Evolutionary conservation across 164 flowering plant species (phyloP).

Genomic region (Macadamia tetraphylla): DNA sequence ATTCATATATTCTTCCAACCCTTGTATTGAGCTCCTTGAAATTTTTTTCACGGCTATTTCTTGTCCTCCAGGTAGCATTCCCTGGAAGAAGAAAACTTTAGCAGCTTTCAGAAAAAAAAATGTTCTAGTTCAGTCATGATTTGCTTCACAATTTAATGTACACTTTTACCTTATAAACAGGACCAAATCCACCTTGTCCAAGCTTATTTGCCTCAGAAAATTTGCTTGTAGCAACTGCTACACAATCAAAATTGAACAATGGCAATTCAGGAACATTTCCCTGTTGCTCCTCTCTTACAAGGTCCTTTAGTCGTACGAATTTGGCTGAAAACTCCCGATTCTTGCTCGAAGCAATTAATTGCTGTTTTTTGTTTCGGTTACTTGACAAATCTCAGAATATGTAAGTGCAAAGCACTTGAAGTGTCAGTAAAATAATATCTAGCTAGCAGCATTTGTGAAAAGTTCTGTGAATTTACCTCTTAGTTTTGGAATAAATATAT

Average conservation of each 20-base stretch:
- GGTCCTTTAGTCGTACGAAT: too few species aligned
- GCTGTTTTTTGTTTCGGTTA: conserved; percentile 12
- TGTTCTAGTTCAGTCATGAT: not conserved
- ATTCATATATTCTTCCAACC: not conserved
- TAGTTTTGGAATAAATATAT: conserved; percentile 29
- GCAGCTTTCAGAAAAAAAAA: not conserved
- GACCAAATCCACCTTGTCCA: conserved; percentile 47
- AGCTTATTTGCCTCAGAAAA: conserved; percentile 41
- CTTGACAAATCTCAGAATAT: conserved; percentile 5
- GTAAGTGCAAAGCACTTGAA: not conserved
- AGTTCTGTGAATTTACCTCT: conserved; percentile 23
- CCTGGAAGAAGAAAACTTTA: not conserved
- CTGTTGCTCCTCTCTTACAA: not conserved
- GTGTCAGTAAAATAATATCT: not conserved
- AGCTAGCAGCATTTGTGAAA: not conserved
- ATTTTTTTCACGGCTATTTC: conserved; percentile 5
- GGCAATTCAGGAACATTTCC: conserved; percentile 1
- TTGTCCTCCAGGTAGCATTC: not conserved
- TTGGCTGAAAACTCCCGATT: conserved; percentile 25
- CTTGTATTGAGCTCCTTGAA: not conserved
- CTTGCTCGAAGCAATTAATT: conserved; percentile 12
- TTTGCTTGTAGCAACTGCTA: conserved; percentile 24
- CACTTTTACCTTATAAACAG: conserved; percentile 36
- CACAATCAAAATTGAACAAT: not conserved
- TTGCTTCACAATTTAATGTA: not conserved